Evolutionary conservation across 1,284 basidiomycete genomes (phyloP), one percentile per base, ranked within the genome.

Genomic region (Volvariella volvacea): DNA sequence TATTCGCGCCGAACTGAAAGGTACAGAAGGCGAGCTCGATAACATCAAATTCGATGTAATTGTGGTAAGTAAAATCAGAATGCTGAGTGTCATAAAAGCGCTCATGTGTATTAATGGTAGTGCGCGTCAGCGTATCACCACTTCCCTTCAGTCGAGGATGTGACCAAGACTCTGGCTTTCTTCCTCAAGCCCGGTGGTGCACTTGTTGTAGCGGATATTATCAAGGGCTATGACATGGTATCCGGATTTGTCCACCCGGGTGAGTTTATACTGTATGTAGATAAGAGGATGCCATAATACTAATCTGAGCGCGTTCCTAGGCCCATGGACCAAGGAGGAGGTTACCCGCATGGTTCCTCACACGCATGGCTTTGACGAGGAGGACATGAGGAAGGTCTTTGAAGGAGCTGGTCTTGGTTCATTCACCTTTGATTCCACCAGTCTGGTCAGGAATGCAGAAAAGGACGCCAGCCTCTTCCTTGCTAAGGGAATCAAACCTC

Each of bases 81-180:
- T 32, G 8, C 19, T 22, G 6, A 28, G 6, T 28, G 19, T 20
- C 8, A 6, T 38, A 36, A n/a, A n/a, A n/a, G 39, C 40, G 15
- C 25, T 20, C 10, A 21, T 17, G 30, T 10, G 32, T 4, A 32
- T 12, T 19, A 15, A 28, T 38, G 32, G 1, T 45, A 88, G 84
- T 88, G 84, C 55, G 66, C 73, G 4, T 68, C 73, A 45, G 68
- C 84, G 3, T 88, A 83, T 55, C 85, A 88, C 53, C 84, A 88
- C 54, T 71, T 88, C 49, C 47, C 63, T 1, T 68, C 71, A 22
- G 68, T 80, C 49, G 62, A 65, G 10, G 64, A 65, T 2, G 70
- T 69, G 9, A 84, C 82, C 3, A 62, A 62, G 4, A 59, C 63
- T 1, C 68, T 88, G 15, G 64, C 65, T 0, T 64, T 61, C 25